Base-by-base conservation (phyloP, 495 filamentous ascomycete genomes). In the Massariosphaeria phaeospora region DNA sequence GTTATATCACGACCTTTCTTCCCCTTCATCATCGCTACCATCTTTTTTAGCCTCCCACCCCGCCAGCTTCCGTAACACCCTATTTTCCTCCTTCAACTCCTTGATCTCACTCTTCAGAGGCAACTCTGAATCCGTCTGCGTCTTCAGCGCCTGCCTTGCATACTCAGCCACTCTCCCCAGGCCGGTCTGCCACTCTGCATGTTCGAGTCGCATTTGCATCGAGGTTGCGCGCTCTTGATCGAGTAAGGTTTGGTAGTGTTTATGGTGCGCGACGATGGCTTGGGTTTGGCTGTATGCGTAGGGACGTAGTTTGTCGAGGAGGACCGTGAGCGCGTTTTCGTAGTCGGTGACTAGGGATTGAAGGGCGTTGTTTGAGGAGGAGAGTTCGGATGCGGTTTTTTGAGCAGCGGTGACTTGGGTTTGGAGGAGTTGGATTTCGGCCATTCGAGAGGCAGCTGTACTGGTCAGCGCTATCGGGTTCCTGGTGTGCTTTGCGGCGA, bases 201-300 rank as follows among this genome's bases (percentile, higher is more conserved):
- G 80, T 53, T 81, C 77, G n/a, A 84, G 59, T 8, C 81, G 74
- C 61, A 79, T 73, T 17, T 80, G 72, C 40, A 84, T 60, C 39
- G 79, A 78, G 9, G 76, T 72, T 48, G 77, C 72, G 13, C 81
- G 77, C 52, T 83, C 79, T 1, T 75, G 71, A 40, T 81, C 76
- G 0, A 85, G 66, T 2, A 83, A 73, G 30, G 70, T 72, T 54
- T 79, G 77, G 67, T 83, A 85, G 66, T 83, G 79, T 49, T 71
- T 70, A 47, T 83, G 79, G 52, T 81, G 72, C 11, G 75, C 65
- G 4, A 79, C 68, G 56, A 73, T 79, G 48, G 80, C 72, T 67
- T 77, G 74, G 52, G 83, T 81, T 61, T 83, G 80, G 64, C 76
- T 75, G 60, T 77, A 79, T 52, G 76, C 78, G 64, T 82, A 84